A percentile compares a stretch with the other conserved stretches of the same genome.
phyloP scores from a whole-genome alignment of 2,329 filamentous ascomycete genomes.

The Chalaropsis thielavioides region DNA sequence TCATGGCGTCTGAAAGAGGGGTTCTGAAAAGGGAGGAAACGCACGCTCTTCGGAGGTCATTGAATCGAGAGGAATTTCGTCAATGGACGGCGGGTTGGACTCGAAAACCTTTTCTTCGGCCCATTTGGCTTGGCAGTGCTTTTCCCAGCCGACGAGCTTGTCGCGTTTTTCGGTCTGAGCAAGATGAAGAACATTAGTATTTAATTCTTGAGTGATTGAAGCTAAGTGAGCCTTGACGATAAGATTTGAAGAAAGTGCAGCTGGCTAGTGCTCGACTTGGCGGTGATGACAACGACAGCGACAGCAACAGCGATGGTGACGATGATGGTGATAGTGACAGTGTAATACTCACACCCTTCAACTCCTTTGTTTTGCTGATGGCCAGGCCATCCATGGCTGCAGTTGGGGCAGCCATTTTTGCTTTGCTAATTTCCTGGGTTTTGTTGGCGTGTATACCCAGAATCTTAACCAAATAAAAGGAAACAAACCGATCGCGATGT shows the following conservation, averaged over 20 bases:
- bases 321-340: not conserved
- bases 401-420: constrained; percentile 17
- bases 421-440: not conserved
- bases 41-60: constrained; percentile 51
- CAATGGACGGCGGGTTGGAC: constrained; percentile 63
- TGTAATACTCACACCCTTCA: constrained; percentile 37
- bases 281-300: not conserved
- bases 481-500: not conserved
- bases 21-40: not conserved
- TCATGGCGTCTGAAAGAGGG: not conserved
- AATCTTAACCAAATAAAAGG: constrained; percentile 1
- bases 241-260: not conserved
- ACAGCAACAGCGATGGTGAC: not conserved
- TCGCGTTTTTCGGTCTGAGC: constrained; percentile 72
- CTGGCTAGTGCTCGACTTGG: not conserved
- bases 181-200: constrained; percentile 8
- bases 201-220: not conserved
- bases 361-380: constrained; percentile 46
- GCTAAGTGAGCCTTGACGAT: constrained; percentile 9
- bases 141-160: constrained; percentile 66
- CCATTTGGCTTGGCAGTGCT: constrained; percentile 59
- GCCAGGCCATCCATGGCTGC: constrained; percentile 38
- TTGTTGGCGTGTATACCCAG: not conserved
- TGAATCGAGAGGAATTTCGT: constrained; percentile 61
- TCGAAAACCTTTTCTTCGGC: constrained; percentile 66